A percentile compares a stretch with the other conserved stretches of the same genome.
Conservation (phyloP, 1,284 basidiomycete genomes). For the Fomes fomentarius region DNA sequence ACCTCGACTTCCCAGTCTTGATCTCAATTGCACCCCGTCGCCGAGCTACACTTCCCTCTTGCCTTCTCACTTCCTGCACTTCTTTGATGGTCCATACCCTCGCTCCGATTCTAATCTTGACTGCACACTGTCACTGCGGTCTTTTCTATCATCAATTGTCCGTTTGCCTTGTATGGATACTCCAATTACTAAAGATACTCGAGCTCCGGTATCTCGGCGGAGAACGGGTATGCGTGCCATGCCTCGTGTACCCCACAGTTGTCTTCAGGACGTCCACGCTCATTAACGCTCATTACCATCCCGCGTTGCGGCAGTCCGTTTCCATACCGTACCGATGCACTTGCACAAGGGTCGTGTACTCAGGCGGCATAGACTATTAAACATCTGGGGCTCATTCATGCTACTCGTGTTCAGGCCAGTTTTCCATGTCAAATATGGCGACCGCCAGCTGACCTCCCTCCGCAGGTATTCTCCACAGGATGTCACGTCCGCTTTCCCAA, state of each 20-base stretch:
- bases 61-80: not conserved
- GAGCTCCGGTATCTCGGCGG: not conserved
- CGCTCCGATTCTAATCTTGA: slow-evolving; percentile 2
- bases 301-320: not conserved
- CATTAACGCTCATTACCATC: no score
- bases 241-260: not conserved
- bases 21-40: no score
- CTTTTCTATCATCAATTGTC: not conserved
- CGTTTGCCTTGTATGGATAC: not conserved
- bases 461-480: not conserved
- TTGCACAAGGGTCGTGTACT: no score
- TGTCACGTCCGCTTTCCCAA: not conserved
- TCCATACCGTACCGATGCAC: no score
- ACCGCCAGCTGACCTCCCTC: slow-evolving; percentile 3
- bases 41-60: no score
- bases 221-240: not conserved
- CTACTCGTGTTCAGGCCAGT: not conserved
- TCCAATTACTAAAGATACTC: not conserved
- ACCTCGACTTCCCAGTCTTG: no score
- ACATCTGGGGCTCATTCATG: no score
- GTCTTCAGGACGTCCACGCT: not conserved
- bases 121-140: not conserved
- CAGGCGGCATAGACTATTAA: no score
- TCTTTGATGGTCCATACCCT: slow-evolving; percentile 9
- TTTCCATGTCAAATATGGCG: slow-evolving; percentile 4